Evolutionary conservation across 2,329 filamentous ascomycete genomes (phyloP).

Genomic region (Colletotrichum tropicicola): DNA sequence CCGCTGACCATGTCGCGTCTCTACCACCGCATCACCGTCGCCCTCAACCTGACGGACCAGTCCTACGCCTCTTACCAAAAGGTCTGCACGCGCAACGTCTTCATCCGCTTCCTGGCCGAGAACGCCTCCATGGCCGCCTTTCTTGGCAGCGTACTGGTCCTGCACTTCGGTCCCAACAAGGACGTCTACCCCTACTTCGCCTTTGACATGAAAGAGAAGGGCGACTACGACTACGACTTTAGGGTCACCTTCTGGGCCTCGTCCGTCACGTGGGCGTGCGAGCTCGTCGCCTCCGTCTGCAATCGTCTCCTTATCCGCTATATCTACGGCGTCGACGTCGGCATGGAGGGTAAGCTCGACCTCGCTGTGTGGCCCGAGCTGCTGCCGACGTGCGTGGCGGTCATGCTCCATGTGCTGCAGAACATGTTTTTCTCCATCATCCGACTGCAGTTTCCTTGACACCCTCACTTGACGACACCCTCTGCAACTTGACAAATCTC

Average conservation of each 20-base stretch:
- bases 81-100: conserved; percentile 72
- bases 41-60: conserved; percentile 65
- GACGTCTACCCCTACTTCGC: conserved; percentile 76
- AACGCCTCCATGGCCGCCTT: conserved; percentile 76
- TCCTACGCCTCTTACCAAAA: conserved; percentile 72
- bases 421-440: conserved; percentile 79
- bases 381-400: conserved; percentile 71
- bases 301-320: conserved; percentile 66
- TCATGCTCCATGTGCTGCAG: conserved; percentile 74
- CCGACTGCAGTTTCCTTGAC: conserved; percentile 63
- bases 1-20: conserved; percentile 70
- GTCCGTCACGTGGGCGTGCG: conserved; percentile 72
- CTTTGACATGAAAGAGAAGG: conserved; percentile 59
- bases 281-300: conserved; percentile 68
- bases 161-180: conserved; percentile 74
- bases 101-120: conserved; percentile 73
- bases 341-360: conserved; percentile 71
- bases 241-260: conserved; percentile 70
- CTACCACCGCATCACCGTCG: conserved; percentile 63
- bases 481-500: neutral
- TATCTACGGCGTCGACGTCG: conserved; percentile 69
- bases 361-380: conserved; percentile 73
- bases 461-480: neutral
- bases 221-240: conserved; percentile 65
- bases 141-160: conserved; percentile 69